Evolutionary conservation across 306 rosid species (phyloP), one percentile per base, ranked within the genome.

Genomic region (Abrus pulchellus): DNA sequence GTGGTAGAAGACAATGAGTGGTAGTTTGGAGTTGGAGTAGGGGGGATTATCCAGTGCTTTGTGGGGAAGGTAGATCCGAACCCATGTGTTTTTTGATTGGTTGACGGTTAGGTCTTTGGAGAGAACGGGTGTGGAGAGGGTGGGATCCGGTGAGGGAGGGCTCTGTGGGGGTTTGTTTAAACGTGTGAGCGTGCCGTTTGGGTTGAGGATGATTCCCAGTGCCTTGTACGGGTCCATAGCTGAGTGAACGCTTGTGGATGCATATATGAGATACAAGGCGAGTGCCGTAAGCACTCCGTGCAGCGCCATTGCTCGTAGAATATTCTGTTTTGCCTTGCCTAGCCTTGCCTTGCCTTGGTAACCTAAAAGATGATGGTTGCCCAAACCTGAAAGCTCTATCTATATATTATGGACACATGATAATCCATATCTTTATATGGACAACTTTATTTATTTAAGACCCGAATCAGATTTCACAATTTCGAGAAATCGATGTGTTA

Each of bases 171-270:
- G 0, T 28, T 11, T 44, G 1, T 10, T 3, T 43, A 80, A 34
- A 43, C 92, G 91, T 2, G 90, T 83, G 63, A 89, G 38, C 5
- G 90, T 85, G 9, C 89, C 90, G 72, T 90, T 54, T 2, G 84
- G 83, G 70, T 89, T 90, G 14, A 4, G 89, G 32, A 64, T 44
- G 7, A 90, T 64, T 61, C 60, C 50, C 49, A 86, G 91, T 10
- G 9, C 27, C 32, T 85, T 57, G 90, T 81, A 87, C 1, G 90
- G 91, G 82, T 90, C 89, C 28, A 49, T 60, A 3, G 70, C 13
- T 12, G 81, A 82, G 49, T 68, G 49, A 3, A 7, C 82, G 29
- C 27, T 5, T 27, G 4, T 43, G n/a, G 72, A 20, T 43, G 53
- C 72, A 27, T 67, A 28, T 0, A 67, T 27, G 36, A 66, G 14